Evolutionary conservation across 441 rosid genomes (phyloP).

Genomic region (Erodium texanum): DNA sequence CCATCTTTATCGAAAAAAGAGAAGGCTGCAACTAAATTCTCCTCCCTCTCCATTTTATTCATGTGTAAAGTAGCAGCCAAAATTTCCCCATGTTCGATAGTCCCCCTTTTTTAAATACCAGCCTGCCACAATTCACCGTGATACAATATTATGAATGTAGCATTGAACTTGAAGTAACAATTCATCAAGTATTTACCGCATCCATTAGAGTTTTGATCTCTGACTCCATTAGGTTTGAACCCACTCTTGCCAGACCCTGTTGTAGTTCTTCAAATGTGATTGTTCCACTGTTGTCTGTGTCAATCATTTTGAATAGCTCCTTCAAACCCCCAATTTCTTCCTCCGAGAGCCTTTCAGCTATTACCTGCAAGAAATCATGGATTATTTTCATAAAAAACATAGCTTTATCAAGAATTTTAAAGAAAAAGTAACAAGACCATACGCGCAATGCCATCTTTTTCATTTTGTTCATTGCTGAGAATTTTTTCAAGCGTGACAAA

Average conservation of each 20-base stretch:
- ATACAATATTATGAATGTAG: background rate
- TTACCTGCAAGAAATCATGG: conserved; percentile 36
- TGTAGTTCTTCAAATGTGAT: conserved; percentile 84
- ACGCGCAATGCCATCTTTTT: conserved; percentile 87
- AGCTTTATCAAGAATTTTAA: background rate
- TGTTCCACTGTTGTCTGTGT: conserved; percentile 72
- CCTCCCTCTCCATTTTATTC: conserved; percentile 76
- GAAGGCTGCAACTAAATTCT: conserved; percentile 77
- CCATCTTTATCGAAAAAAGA: conserved; percentile 86
- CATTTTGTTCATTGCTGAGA: conserved; percentile 93
- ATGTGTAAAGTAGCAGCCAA: conserved; percentile 89
- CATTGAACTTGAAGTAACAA: background rate
- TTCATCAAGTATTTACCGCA: conserved; percentile 49
- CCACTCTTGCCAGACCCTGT: conserved; percentile 68
- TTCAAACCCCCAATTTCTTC: conserved; percentile 86
- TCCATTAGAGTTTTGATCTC: conserved; percentile 67
- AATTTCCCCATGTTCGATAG: conserved; percentile 88
- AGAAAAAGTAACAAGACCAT: conserved; percentile 9
- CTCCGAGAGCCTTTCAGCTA: conserved; percentile 89
- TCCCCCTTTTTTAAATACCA: conserved; percentile 83
- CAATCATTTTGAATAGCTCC: conserved; percentile 96
- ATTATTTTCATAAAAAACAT: background rate
- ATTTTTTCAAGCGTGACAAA: conserved; percentile 69
- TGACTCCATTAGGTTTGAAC: conserved; percentile 64
- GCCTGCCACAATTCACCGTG: conserved; percentile 40